phyloP scores from a whole-genome alignment of 1,139 yeast genomes.

The Nakaseomyces kungkrabaensis region DNA sequence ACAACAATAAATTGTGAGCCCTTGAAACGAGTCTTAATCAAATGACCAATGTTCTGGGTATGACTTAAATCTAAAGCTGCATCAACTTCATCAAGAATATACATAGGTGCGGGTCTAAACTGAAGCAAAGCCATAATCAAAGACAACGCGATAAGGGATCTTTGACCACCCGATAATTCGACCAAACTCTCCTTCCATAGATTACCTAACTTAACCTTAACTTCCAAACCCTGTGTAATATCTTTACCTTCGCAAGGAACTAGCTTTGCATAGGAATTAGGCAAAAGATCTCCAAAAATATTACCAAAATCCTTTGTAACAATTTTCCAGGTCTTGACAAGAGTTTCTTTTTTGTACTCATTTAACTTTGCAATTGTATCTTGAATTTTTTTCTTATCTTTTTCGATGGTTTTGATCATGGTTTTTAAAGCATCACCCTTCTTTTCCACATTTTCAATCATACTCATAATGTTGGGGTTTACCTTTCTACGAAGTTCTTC shows the following conservation, averaged over 20 bases:
- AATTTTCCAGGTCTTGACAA: conserved; percentile 74
- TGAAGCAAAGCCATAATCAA: conserved; percentile 83
- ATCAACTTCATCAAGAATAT: conserved; percentile 92
- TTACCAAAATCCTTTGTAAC: conserved; percentile 88
- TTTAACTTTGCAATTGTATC: conserved; percentile 81
- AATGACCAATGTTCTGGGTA: conserved; percentile 93
- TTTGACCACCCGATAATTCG: conserved; percentile 94
- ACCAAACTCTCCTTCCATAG: conserved; percentile 96
- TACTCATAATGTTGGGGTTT: conserved; percentile 80
- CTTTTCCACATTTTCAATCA: conserved; percentile 90
- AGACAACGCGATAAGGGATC: conserved; percentile 87
- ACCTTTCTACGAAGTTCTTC: conserved; percentile 76
- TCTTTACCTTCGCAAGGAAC: conserved; percentile 73
- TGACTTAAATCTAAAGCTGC: conserved; percentile 96
- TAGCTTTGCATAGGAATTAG: conserved; percentile 83
- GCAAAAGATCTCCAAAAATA: conserved; percentile 79
- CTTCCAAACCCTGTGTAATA: conserved; percentile 85
- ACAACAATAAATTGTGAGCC: conserved; percentile 96
- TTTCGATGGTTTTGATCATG: conserved; percentile 82
- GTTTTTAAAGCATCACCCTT: conserved; percentile 68
- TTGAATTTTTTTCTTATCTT: conserved; percentile 82
- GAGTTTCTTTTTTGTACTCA: conserved; percentile 75
- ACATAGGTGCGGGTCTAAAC: conserved; percentile 97
- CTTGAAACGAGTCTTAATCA: conserved; percentile 87
- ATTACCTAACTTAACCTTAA: conserved; percentile 79